phyloP scores from a whole-genome alignment of 257 asterid genomes.

The Solanum sejunctum region DNA sequence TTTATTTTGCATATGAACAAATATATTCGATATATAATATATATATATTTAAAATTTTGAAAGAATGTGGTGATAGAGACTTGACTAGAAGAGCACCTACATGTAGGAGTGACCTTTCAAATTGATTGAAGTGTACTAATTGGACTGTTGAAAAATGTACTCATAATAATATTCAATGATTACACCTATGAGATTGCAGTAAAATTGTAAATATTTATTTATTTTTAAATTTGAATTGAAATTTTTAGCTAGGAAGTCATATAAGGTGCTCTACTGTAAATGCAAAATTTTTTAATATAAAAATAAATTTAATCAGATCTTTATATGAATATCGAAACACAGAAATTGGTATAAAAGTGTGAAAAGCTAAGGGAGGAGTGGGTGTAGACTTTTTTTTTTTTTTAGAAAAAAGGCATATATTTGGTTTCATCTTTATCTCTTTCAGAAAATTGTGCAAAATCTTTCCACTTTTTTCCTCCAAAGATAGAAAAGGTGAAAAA shows the following conservation, averaged over 20 bases:
- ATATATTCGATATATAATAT: too few species aligned
- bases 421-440: background rate
- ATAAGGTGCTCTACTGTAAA: fast-evolving
- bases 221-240: background rate
- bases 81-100: conserved; percentile 6
- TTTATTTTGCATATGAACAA: background rate
- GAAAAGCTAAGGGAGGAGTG: background rate
- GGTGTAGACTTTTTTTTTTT: background rate
- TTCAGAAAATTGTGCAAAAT: background rate
- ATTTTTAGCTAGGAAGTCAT: background rate
- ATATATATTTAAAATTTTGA: background rate
- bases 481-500: conserved; percentile 1
- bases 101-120: background rate
- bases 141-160: background rate
- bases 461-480: background rate
- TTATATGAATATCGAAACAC: background rate
- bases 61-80: background rate
- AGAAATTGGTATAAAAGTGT: background rate
- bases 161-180: conserved; percentile 7
- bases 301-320: background rate
- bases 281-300: fast-evolving
- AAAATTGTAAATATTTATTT: background rate
- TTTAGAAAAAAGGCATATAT: background rate
- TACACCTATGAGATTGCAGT: background rate
- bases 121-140: background rate